Conservation (phyloP, 169 alveolate species). For the Theileria sp. region DNA sequence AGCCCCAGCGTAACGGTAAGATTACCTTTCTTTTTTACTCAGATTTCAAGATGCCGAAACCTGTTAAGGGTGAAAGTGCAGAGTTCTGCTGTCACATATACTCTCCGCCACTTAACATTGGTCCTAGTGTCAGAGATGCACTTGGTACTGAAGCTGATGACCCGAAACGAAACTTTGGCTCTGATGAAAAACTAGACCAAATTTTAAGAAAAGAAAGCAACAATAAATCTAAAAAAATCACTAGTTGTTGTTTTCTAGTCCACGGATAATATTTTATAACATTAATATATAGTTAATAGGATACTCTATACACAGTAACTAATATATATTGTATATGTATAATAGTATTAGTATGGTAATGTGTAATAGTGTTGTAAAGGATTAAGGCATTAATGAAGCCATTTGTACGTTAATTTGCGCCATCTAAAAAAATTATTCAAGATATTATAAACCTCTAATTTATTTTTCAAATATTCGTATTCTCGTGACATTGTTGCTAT, state of each 20-base stretch:
- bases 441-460: background rate
- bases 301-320: background rate
- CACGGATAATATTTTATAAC: slow-evolving; percentile 16
- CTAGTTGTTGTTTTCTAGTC: slow-evolving; percentile 22
- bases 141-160: slow-evolving; percentile 17
- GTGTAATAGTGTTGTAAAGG: too few relatives aligned
- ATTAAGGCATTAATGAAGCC: background rate
- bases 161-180: slow-evolving; percentile 26
- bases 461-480: background rate
- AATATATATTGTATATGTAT: background rate
- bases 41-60: slow-evolving; percentile 26
- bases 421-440: background rate
- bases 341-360: background rate
- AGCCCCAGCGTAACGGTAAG: slow-evolving; percentile 23
- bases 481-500: background rate
- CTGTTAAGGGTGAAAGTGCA: slow-evolving; percentile 28
- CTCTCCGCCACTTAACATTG: slow-evolving; percentile 24
- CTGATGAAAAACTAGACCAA: slow-evolving; percentile 27
- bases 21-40: slow-evolving; percentile 18
- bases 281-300: background rate
- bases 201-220: slow-evolving; percentile 10
- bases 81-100: slow-evolving; percentile 36
- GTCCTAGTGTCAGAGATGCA: slow-evolving; percentile 13
- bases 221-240: slow-evolving; percentile 9
- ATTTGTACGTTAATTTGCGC: background rate